Base-by-base conservation (phyloP, 345 rosid genomes). In the Acer campestre region DNA sequence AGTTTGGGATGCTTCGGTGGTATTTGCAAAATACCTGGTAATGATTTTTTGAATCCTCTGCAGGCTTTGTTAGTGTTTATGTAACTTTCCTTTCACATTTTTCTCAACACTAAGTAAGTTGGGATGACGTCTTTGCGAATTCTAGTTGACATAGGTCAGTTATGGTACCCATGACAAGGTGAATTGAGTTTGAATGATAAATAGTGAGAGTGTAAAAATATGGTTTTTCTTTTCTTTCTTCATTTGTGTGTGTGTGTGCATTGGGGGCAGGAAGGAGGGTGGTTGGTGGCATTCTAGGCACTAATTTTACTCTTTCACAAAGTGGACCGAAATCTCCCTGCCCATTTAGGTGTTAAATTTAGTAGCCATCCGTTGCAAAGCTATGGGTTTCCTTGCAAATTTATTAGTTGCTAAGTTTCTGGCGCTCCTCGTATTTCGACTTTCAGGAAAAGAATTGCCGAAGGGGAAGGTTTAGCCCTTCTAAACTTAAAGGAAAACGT, bases 1-100 rank as follows among this genome's bases (percentile, higher is more conserved):
- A 10, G 99, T 95, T 78, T 95, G 99, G 98, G 99, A 95, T 84
- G 94, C 99, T 7, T 95, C 98, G 13, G 84, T 95, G 88, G 98
- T 95, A 80, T 90, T 95, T 61, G 92, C 85, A 76, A 95, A 95
- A 80, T 95, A 79, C 84, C 85, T 95, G 92, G 98, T 95, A 87
- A 80, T 62, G 10, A 63, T 10, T 55, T n/a, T 38, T 68, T 14
- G 38, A 63, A 48, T 76, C 71, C 22, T 48, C 61, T 58, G 53
- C 12, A 10, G 68, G 20, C 49, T 71, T 63, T 67, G 20, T 3
- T 27, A 10, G 27, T 38, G 29, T 61, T 73, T 59, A 61, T 0
- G 2, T 61, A 44, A n/a, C 42, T 58, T 72, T 38, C 35, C n/a
- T 22, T 12, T 49, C 25, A 14, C 58, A 35, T 13, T 42, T 46